These are phyloP conservation scores for Calonectria pseudoreteaudii DNA, from an alignment of 2,329 filamentous ascomycete species.

Conservation along the genomic window DNA sequence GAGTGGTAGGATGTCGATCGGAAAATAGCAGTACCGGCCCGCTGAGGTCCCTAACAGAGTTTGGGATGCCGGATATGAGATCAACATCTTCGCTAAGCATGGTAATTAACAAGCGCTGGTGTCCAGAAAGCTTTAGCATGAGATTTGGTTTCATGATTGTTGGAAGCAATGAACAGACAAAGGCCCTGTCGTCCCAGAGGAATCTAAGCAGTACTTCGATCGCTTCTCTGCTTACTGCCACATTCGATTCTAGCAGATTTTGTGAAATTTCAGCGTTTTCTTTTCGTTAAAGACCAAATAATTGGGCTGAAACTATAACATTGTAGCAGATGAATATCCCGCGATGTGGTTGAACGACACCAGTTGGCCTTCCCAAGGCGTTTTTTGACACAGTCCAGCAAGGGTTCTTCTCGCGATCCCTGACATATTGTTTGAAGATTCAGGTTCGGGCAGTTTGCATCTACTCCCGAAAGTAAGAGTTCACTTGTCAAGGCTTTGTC, in stretches of 20 bases:
- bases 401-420: neutral
- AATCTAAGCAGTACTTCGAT: neutral
- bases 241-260: neutral
- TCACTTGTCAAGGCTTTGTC: neutral
- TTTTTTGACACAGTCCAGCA: neutral
- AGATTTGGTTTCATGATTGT: neutral
- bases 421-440: neutral
- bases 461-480: neutral
- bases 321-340: neutral
- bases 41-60: neutral
- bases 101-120: neutral
- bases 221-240: neutral
- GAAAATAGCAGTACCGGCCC: neutral
- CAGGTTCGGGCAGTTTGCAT: neutral
- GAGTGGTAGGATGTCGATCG: neutral
- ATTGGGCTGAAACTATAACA: neutral
- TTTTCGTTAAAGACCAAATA: neutral
- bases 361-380: neutral
- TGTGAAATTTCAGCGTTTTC: neutral
- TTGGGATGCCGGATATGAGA: neutral
- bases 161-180: neutral
- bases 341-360: fast-evolving
- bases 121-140: neutral
- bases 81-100: neutral
- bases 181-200: neutral